Conservation (phyloP, 208 protist species). For the Trypanosoma avium region DNA sequence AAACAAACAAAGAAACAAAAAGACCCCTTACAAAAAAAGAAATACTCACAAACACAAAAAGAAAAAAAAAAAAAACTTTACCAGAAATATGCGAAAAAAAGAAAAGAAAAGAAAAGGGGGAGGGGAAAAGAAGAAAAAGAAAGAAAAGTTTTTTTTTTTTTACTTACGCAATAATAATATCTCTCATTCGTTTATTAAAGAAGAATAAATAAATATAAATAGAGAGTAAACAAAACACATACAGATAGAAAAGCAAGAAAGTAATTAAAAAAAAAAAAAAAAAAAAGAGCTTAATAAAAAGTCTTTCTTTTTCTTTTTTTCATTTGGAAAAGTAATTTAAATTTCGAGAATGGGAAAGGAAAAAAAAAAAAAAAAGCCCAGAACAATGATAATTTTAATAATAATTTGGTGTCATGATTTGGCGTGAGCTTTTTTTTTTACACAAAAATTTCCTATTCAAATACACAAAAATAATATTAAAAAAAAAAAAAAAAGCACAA, state of each 20-base stretch:
- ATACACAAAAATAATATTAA: no score
- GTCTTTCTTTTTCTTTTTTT: no score
- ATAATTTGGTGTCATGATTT: no score
- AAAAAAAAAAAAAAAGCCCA: neutral
- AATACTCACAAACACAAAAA: slow-evolving; percentile 2
- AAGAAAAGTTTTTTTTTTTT: neutral
- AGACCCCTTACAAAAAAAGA: no score
- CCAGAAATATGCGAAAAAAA: neutral
- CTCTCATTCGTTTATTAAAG: neutral
- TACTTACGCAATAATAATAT: neutral
- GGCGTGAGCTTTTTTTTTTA: no score
- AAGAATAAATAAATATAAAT: neutral
- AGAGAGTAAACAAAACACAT: neutral
- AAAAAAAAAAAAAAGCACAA: no score
- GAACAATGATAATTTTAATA: neutral
- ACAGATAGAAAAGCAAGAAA: neutral
- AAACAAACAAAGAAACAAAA: no score
- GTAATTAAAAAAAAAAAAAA: slow-evolving; percentile 8
- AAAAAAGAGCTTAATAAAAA: neutral
- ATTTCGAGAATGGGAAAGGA: neutral
- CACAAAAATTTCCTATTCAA: no score
- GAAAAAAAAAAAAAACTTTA: neutral
- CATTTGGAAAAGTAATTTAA: no score
- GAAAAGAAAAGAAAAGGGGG: neutral
- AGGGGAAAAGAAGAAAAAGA: slow-evolving; percentile 15